These are phyloP conservation scores for Trichaptum fuscoviolaceum DNA, from an alignment of 768 basidiomycete species.

Conservation along the genomic window DNA sequence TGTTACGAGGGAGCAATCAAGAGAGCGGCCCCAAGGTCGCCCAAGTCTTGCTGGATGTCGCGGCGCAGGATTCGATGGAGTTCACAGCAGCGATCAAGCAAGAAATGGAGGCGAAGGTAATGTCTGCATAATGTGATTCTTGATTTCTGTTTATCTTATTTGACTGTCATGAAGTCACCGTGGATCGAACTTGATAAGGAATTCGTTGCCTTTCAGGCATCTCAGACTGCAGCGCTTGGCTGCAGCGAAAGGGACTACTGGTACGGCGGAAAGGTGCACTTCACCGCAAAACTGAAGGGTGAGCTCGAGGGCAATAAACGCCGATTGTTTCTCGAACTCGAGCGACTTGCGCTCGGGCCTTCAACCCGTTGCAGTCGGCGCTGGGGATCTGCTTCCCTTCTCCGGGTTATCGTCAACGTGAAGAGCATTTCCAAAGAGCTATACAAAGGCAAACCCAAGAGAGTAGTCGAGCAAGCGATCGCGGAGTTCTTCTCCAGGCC, in stretches of 20 bases:
- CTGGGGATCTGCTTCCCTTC: conserved; percentile 57
- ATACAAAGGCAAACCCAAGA: conserved; percentile 21
- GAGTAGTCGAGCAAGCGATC: conserved; percentile 22
- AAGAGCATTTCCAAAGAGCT: conserved; percentile 26
- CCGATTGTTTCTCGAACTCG: conserved; percentile 37
- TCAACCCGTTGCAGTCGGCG: conserved; percentile 54
- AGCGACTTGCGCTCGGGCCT: conserved; percentile 44
- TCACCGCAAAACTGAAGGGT: conserved; percentile 35
- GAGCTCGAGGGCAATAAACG: conserved; percentile 9
- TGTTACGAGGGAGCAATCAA: conserved; percentile 27
- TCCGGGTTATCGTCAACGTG: conserved; percentile 36
- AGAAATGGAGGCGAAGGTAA: conserved; percentile 18
- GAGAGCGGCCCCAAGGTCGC: conserved; percentile 24
- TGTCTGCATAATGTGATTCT: conserved; percentile 8
- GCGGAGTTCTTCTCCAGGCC: conserved; percentile 41
- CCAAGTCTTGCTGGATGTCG: conserved; percentile 13
- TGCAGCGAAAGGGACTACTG: conserved; percentile 31
- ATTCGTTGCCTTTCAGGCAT: conserved; percentile 30
- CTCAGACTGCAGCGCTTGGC: conserved; percentile 38
- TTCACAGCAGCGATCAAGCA: conserved; percentile 6
- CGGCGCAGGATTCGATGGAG: neutral
- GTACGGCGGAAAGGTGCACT: conserved; percentile 61
- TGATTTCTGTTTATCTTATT: conserved; percentile 7
- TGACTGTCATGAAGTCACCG: conserved; percentile 38
- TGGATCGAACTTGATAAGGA: conserved; percentile 63